Conservation (phyloP, 768 basidiomycete genomes). For the Leucocoprinus leucothites region DNA sequence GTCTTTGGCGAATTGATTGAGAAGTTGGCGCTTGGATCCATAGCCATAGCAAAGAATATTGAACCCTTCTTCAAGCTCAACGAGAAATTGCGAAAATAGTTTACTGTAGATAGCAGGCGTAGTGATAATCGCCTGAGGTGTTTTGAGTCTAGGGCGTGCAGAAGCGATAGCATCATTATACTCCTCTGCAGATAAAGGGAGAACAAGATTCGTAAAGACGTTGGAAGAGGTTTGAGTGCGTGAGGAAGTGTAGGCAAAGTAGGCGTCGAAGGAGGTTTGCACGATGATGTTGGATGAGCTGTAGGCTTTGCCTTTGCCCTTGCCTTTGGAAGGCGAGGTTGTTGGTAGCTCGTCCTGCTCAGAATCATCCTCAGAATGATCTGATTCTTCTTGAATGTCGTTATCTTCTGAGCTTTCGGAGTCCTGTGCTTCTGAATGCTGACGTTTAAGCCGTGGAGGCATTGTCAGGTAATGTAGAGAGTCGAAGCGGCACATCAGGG, state of each 20-base stretch:
- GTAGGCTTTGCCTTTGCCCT: slow-evolving; percentile 21
- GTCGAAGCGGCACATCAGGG: too few species aligned
- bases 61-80: slow-evolving; percentile 81
- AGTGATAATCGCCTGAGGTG: slow-evolving; percentile 32
- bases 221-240: slow-evolving; percentile 73
- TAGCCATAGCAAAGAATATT: slow-evolving; percentile 86
- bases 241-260: slow-evolving; percentile 65
- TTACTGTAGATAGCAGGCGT: slow-evolving; percentile 28
- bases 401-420: not conserved
- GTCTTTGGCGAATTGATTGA: slow-evolving; percentile 72
- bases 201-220: slow-evolving; percentile 72
- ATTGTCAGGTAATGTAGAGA: not conserved
- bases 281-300: slow-evolving; percentile 40
- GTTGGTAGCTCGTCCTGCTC: slow-evolving; percentile 6
- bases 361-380: slow-evolving; percentile 12
- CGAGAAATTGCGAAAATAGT: slow-evolving; percentile 58
- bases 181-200: slow-evolving; percentile 68
- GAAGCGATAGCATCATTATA: slow-evolving; percentile 41
- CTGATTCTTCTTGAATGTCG: slow-evolving; percentile 15
- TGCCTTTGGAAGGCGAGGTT: slow-evolving; percentile 11
- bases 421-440: not conserved
- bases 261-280: slow-evolving; percentile 79
- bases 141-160: slow-evolving; percentile 24
- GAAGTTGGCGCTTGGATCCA: slow-evolving; percentile 77
- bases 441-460: not conserved